Percentiles rank a stretch among this genome's conserved stretches.
Conservation (phyloP, 129 eudicot genomes). For the Smallanthus sonchifolius region DNA sequence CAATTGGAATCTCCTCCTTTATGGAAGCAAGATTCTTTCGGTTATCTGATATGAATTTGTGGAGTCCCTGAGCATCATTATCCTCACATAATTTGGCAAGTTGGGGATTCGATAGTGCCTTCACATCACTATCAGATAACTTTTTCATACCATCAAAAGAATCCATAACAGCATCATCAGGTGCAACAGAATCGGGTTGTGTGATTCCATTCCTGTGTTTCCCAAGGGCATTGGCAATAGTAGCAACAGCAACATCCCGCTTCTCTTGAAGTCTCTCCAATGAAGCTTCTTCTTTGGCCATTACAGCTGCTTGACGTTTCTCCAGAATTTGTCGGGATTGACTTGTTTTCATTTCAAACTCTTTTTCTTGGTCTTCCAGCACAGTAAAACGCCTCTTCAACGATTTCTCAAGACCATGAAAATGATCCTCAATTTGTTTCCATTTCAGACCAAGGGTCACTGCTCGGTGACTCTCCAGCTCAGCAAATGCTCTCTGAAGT, state of each 20-base stretch:
- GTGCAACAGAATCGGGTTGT: slow-evolving; percentile 33
- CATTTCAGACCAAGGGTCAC: slow-evolving; percentile 89
- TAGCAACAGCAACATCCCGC: slow-evolving; percentile 81
- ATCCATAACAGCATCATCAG: slow-evolving; percentile 23
- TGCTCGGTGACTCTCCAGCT: slow-evolving; percentile 94
- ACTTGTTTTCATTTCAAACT: slow-evolving; percentile 62
- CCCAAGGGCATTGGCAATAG: slow-evolving; percentile 53
- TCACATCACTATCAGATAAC: slow-evolving; percentile 37
- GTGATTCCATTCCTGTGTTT: slow-evolving; percentile 42
- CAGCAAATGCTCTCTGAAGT: slow-evolving; percentile 96
- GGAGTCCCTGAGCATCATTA: slow-evolving; percentile 78
- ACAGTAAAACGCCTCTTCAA: slow-evolving; percentile 90
- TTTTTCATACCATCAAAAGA: slow-evolving; percentile 8
- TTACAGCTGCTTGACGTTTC: slow-evolving; percentile 76
- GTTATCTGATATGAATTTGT: slow-evolving; percentile 88
- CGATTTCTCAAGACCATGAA: slow-evolving; percentile 93
- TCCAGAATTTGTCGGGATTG: slow-evolving; percentile 59
- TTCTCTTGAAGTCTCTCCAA: slow-evolving; percentile 78
- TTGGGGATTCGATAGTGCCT: slow-evolving; percentile 67
- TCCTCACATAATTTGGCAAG: slow-evolving; percentile 71
- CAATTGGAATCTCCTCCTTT: slow-evolving; percentile 85
- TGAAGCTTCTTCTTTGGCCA: slow-evolving; percentile 76
- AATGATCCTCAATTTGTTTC: slow-evolving; percentile 95
- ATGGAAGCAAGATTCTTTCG: slow-evolving; percentile 84
- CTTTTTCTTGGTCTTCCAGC: slow-evolving; percentile 91